Evolutionary conservation across 176 grass and related monocot genomes (phyloP), one percentile per base, ranked within the genome.

Genomic region (Aegilops bicornis): DNA sequence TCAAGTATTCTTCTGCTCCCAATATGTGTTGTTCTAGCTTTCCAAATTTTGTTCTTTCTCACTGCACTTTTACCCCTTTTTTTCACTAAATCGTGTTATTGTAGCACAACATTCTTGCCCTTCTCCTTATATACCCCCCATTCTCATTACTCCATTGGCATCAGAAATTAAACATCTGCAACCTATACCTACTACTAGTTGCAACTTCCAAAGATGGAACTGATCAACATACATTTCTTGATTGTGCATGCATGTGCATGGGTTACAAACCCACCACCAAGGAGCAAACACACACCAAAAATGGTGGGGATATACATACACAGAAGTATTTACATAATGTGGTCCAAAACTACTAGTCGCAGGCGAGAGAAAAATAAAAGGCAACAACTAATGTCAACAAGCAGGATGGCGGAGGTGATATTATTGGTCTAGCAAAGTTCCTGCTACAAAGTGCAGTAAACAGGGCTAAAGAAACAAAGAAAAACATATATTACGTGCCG

Each of bases 391-490:
- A 89, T 79, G 30, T 33, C 14, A 80, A 74, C 30, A 79, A 71
- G 60, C 22, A 85, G 29, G 42, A 76, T 33, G 24, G 10, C 6
- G 6, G 30, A 83, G 10, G 12, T 22, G 36, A 5, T 32, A 58
- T 64, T 63, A 43, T 8, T 64, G 19, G 24, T 81, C 4, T 59
- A 86, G 30, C 27, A 56, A 59, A 43, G 30, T 29, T 83, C 69
- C 64, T n/a, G 47, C 29, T 29, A 24, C 30, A 30, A 59, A 24
- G 37, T 82, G 37, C 14, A 66, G 40, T 84, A 54, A 89, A 80
- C 47, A 50, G 59, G 85, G 75, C 54, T 40, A 76, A 73, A 75
- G 72, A 89, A 79, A 29, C n/a, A 23, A 85, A 63, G 37, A 8
- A 42, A 78, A 60, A 30, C 5, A 87, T 78, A 79, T 20, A n/a